phyloP scores from a whole-genome alignment of 306 rosid species.

The Corylus americana region DNA sequence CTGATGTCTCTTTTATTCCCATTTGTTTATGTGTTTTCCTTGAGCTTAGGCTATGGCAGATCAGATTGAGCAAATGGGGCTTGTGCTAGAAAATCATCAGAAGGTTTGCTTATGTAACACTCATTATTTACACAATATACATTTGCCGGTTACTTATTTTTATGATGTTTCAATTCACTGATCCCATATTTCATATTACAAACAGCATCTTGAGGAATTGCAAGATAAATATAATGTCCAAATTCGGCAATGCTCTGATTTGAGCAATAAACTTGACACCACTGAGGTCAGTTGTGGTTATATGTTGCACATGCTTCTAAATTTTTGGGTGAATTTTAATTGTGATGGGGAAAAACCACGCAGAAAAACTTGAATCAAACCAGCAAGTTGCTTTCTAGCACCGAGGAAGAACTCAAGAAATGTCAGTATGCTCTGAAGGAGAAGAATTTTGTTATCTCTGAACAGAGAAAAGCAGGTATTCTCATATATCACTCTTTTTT shows the following conservation, averaged over 20 bases:
- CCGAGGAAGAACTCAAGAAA: slow-evolving; percentile 72
- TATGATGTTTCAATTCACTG: slow-evolving; percentile 16
- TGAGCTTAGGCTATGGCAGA: slow-evolving; percentile 78
- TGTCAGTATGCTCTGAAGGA: slow-evolving; percentile 69
- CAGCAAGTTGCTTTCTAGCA: slow-evolving; percentile 54
- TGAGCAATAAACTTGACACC: slow-evolving; percentile 72
- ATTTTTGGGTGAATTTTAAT: slow-evolving; percentile 11
- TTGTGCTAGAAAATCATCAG: slow-evolving; percentile 63
- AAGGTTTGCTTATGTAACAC: slow-evolving; percentile 51
- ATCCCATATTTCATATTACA: slow-evolving; percentile 6
- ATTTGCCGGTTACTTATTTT: background rate
- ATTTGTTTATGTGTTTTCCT: slow-evolving; percentile 14
- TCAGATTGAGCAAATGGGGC: slow-evolving; percentile 91
- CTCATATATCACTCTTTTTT: background rate
- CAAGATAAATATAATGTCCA: slow-evolving; percentile 60
- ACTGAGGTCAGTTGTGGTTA: slow-evolving; percentile 63
- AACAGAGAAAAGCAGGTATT: slow-evolving; percentile 89
- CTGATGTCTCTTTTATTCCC: background rate
- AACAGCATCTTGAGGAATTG: slow-evolving; percentile 78
- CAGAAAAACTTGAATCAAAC: slow-evolving; percentile 79
- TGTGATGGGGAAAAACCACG: background rate
- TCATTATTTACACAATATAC: background rate
- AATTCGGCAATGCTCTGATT: slow-evolving; percentile 63
- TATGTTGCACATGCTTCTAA: slow-evolving; percentile 8
- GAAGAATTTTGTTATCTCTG: slow-evolving; percentile 74